A percentile compares a stretch with the other conserved stretches of the same genome.
Evolutionary conservation across 768 basidiomycete species (phyloP).

Genomic region (Boletus eberwhitei): DNA sequence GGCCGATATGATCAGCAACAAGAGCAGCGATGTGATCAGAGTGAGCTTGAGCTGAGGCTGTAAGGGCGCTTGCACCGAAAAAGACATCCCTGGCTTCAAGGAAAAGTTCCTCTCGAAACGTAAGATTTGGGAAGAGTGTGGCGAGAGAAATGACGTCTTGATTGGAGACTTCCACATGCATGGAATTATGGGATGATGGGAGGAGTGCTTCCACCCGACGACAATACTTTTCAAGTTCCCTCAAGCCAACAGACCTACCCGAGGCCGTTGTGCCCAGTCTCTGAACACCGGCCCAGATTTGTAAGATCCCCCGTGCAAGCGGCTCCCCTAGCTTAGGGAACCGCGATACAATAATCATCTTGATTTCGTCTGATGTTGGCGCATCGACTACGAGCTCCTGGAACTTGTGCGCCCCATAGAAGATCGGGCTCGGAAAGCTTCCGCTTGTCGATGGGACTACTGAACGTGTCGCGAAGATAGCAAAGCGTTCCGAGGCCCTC

Average conservation of each 20-base stretch:
- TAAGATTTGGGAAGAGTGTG: constrained; percentile 62
- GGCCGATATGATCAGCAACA: constrained; percentile 59
- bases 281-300: constrained; percentile 65
- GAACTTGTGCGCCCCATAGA: constrained; percentile 87
- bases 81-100: constrained; percentile 89
- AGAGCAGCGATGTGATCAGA: constrained; percentile 46
- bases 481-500: constrained; percentile 74
- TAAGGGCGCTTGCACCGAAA: constrained; percentile 67
- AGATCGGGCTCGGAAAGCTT: constrained; percentile 55
- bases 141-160: constrained; percentile 34
- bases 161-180: constrained; percentile 36
- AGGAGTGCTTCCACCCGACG: constrained; percentile 62
- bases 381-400: constrained; percentile 60
- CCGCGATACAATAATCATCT: constrained; percentile 60
- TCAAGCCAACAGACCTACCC: constrained; percentile 63
- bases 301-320: constrained; percentile 51
- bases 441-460: constrained; percentile 44
- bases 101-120: constrained; percentile 83
- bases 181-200: constrained; percentile 43
- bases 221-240: constrained; percentile 84
- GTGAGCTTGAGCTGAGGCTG: constrained; percentile 49
- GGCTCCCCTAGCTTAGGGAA: constrained; percentile 60
- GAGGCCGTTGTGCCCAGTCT: constrained; percentile 49
- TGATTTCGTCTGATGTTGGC: constrained; percentile 66
- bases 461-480: constrained; percentile 87